Evolutionary conservation across 345 rosid species (phyloP), one percentile per base, ranked within the genome.

Genomic region (Acer yangbiense): DNA sequence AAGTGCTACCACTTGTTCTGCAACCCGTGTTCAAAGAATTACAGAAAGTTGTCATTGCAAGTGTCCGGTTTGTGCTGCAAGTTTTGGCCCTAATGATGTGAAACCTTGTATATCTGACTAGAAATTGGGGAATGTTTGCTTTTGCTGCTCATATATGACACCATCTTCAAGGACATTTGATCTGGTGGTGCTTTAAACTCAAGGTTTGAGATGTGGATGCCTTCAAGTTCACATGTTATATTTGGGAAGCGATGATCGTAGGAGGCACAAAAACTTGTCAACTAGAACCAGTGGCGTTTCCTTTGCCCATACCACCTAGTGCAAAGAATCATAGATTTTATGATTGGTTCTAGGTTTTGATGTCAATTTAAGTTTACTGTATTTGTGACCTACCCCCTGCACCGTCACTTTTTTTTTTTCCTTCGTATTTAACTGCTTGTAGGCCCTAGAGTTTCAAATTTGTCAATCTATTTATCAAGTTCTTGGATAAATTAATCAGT

Each of bases 31-130:
- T 29, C 32, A 29, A 29, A 29, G 32, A 29, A 29, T 29, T 63
- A 79, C 73, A 17, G 97, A 81, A 86, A 89, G 87, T 73, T 89
- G 98, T 35, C 97, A 91, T 66, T 89, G 97, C 72, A 97, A 94
- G 81, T 97, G 98, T 80, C 98, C 98, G 13, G 85, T 83, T 4
- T 97, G 99, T 76, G 82, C 89, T 18, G 87, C 92, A 60, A 94
- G 93, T 86, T 94, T 97, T 72, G 97, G 99, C 65, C 82, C 84
- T 23, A 97, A 93, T 66, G 98, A 1, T 25, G 27, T 25, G 27
- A 25, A 25, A 25, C 27, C 27, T 25, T 25, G 27, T 25, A 25
- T 25, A 25, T 25, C 27, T 25, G 32, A 92, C 18, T 0, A 68
- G 60, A 76, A 50, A 44, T 21, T 75, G 16, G 70, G 41, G 9